Base-by-base conservation (phyloP, 345 rosid genomes). In the Gossypium stocksii region DNA sequence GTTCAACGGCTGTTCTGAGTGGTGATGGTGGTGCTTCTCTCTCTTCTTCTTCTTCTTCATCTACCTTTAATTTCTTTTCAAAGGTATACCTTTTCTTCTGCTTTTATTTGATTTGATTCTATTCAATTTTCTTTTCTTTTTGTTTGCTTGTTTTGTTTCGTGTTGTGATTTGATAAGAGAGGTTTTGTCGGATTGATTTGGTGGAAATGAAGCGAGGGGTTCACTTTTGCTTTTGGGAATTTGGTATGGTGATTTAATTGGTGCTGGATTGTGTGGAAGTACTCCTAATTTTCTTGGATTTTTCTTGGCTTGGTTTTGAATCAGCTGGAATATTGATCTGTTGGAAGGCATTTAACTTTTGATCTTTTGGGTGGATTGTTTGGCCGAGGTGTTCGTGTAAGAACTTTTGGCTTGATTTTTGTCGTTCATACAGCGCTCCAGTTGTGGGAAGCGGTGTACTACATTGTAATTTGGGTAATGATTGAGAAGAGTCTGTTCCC, bases 41-140 rank as follows among this genome's bases (percentile, higher is more conserved):
- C 53, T 78, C 86, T 41, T 63, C 80, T 62, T 78, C 80, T 62
- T 78, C 84, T 61, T 79, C 86, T 46, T 69, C 84, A 7, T 84
- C 86, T 81, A 78, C 85, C 19, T 46, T 81, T 80, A 79, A 82
- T 82, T 90, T 74, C 11, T 88, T 88, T 66, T 81, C 9, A 80
- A 90, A 92, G 97, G 98, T 93, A 81, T 49, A 22, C 69, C 19
- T 58, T 13, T 57, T 46, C 23, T 56, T 29, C 15, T 4, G 34
- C 41, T 60, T 46, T 20, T 19, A 11, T 46, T 61, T 54, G 9
- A 44, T 67, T 76, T 17, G 70, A 46, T 56, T 61, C 20, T 2
- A 14, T 9, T 38, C 22, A 9, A 34, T 65, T 15, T 14, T 9
- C 38, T 59, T 29, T 41, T 2, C 3, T 66, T 43, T 48, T 56